Percentiles rank a stretch among this genome's conserved stretches.
Evolutionary conservation across 2,329 filamentous ascomycete species (phyloP).

Genomic region (Botryotinia convoluta): DNA sequence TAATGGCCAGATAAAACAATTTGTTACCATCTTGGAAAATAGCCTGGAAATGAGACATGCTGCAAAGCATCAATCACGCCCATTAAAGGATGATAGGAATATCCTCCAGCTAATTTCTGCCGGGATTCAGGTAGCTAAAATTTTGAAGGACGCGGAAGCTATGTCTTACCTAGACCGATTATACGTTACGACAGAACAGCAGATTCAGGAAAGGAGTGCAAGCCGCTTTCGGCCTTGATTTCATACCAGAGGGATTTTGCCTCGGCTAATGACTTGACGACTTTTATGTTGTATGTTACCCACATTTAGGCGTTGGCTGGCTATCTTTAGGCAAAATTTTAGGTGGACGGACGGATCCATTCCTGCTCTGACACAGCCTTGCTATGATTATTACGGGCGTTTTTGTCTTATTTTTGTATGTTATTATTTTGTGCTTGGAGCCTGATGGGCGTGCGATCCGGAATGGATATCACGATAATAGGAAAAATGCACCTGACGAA

Average conservation of each 20-base stretch:
- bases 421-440: neutral
- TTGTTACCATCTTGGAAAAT: constrained; percentile 85
- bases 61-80: constrained; percentile 77
- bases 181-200: constrained; percentile 77
- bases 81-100: constrained; percentile 84
- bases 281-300: constrained; percentile 27
- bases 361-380: neutral
- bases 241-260: constrained; percentile 17
- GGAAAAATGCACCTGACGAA: neutral
- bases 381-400: neutral
- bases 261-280: constrained; percentile 26
- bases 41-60: constrained; percentile 85
- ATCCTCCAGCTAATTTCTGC: constrained; percentile 85
- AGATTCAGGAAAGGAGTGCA: constrained; percentile 66
- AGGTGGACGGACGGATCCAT: neutral
- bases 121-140: constrained; percentile 83
- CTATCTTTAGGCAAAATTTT: neutral
- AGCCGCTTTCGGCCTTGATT: constrained; percentile 34
- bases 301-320: constrained; percentile 5
- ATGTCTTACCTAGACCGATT: constrained; percentile 60
- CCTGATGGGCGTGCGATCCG: neutral
- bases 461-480: neutral
- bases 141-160: constrained; percentile 63
- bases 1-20: constrained; percentile 87
- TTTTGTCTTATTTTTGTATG: constrained; percentile 2